Percentiles rank a stretch among this genome's conserved stretches.
Conservation (phyloP, 331 rosid genomes). For the Spiraea crenata region DNA sequence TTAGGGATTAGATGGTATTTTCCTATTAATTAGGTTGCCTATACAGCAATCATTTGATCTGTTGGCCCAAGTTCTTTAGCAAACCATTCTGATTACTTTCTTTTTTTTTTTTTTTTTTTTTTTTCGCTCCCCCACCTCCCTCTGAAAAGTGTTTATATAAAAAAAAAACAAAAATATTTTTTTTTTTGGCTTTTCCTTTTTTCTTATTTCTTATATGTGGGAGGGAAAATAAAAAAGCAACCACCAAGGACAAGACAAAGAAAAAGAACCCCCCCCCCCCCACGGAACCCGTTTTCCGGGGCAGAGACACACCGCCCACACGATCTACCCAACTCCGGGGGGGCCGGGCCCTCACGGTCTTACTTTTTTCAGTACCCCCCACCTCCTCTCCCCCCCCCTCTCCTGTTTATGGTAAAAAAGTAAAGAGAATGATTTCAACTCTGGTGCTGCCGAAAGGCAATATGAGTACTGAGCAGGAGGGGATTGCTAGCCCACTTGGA, state of each 20-base stretch:
- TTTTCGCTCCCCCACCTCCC: too few species aligned
- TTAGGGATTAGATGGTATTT: too few species aligned
- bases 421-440: conserved; percentile 7
- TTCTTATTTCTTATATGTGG: too few species aligned
- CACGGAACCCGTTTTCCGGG: too few species aligned
- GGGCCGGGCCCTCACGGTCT: conserved; percentile 34
- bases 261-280: too few species aligned
- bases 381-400: conserved; percentile 20
- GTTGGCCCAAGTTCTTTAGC: conserved; percentile 19
- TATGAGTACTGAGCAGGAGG: background rate
- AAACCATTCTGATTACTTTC: conserved; percentile 5
- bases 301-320: too few species aligned
- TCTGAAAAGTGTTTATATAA: background rate
- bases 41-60: conserved; percentile 6
- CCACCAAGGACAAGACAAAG: too few species aligned
- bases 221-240: too few species aligned
- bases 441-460: background rate
- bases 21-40: background rate
- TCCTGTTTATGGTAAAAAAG: conserved; percentile 9
- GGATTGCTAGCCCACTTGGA: background rate
- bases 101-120: too few species aligned
- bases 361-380: conserved; percentile 53
- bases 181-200: too few species aligned
- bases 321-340: too few species aligned
- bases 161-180: too few species aligned